A percentile compares a stretch with the other conserved stretches of the same genome.
Conservation (phyloP, 306 rosid species). For the Corylus heterophylla region DNA sequence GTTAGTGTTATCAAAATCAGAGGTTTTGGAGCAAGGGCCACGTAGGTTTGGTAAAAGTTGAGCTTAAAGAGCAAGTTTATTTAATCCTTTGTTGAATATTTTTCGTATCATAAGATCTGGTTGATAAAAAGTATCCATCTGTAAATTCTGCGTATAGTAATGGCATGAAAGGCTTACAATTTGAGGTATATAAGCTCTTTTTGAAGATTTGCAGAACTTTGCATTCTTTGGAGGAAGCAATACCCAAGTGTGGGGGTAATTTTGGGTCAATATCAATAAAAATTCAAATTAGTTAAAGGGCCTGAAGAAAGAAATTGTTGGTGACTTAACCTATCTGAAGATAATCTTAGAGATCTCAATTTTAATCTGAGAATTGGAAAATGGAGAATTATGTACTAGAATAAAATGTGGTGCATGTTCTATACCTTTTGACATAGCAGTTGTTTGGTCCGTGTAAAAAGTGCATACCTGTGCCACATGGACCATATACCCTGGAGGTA, state of each 20-base stretch:
- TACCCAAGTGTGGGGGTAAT: background rate
- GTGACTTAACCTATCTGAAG: background rate
- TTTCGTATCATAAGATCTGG: background rate
- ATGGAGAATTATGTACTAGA: background rate
- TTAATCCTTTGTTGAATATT: background rate
- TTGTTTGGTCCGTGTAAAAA: background rate
- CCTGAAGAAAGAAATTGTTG: background rate
- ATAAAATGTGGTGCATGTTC: background rate
- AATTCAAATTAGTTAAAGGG: background rate
- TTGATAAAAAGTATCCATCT: background rate
- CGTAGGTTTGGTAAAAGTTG: no score
- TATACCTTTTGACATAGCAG: background rate
- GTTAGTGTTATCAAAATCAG: background rate
- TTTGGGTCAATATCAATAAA: background rate
- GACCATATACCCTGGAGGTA: background rate
- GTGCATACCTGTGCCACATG: background rate
- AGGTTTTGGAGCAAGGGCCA: background rate
- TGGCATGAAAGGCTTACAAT: background rate
- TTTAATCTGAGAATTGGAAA: background rate
- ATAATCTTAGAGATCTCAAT: background rate
- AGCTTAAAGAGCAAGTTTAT: background rate
- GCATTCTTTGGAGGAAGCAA: background rate
- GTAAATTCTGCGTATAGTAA: background rate
- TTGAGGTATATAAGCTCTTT: background rate
- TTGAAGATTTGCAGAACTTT: background rate